phyloP scores from a whole-genome alignment of 2,329 filamentous ascomycete genomes.

The Aspergillus pseudoterreus region DNA sequence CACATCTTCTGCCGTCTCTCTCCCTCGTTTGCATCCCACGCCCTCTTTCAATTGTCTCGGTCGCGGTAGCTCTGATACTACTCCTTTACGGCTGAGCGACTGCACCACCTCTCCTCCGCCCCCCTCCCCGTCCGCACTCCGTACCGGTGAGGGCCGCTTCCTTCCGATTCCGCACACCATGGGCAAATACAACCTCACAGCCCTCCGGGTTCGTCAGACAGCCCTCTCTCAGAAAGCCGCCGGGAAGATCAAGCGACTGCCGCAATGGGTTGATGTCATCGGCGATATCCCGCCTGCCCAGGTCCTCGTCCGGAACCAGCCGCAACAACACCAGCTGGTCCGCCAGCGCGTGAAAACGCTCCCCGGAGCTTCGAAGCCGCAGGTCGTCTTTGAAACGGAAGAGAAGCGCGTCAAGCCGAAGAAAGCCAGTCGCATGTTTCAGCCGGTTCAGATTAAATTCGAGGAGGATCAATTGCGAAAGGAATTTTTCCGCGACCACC shows the following conservation, averaged over 20 bases:
- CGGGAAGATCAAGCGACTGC: conserved; percentile 33
- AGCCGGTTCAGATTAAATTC: conserved; percentile 72
- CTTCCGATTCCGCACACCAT: conserved; percentile 24
- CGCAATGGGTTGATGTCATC: conserved; percentile 55
- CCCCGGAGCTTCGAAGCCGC: conserved; percentile 25
- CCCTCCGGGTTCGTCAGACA: conserved; percentile 43
- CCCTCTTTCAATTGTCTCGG: neutral
- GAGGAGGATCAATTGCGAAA: conserved; percentile 77
- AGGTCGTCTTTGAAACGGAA: conserved; percentile 34
- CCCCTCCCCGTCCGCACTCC: neutral
- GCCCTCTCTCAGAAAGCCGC: conserved; percentile 36
- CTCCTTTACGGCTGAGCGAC: neutral
- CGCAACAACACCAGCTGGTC: conserved; percentile 43
- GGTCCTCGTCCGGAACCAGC: conserved; percentile 56
- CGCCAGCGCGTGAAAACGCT: conserved; percentile 36
- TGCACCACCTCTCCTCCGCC: neutral
- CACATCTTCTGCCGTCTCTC: neutral
- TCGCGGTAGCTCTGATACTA: neutral
- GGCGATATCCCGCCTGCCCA: conserved; percentile 58
- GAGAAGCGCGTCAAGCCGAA: conserved; percentile 45
- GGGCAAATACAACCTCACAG: conserved; percentile 46
- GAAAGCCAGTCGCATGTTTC: conserved; percentile 73
- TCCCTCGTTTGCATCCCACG: neutral
- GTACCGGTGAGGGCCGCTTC: conserved; percentile 1
- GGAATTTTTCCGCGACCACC: conserved; percentile 88